Percentiles rank a stretch among this genome's conserved stretches.
Evolutionary conservation across 2,329 filamentous ascomycete species (phyloP).

Genomic region (Fusarium compactum): DNA sequence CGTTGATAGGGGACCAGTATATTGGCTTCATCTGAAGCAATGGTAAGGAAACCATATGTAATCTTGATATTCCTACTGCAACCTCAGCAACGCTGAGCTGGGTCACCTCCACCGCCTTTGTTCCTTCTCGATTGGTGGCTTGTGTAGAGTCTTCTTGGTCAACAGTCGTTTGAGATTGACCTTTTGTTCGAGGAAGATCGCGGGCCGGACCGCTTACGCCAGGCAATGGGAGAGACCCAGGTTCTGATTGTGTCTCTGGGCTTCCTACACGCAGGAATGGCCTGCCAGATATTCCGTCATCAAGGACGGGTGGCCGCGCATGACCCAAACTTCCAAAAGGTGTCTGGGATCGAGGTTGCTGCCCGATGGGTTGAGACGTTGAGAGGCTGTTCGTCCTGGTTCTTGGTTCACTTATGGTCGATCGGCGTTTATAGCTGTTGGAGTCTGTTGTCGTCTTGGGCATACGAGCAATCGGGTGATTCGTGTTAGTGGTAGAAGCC

Average conservation of each 20-base stretch:
- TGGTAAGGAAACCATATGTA: constrained; percentile 89
- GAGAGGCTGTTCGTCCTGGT: constrained; percentile 34
- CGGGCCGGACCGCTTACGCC: constrained; percentile 10
- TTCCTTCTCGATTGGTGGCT: constrained; percentile 13
- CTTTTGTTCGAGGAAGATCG: constrained; percentile 14
- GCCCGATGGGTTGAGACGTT: constrained; percentile 34
- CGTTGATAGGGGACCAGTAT: constrained; percentile 96
- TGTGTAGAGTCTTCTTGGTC: constrained; percentile 21
- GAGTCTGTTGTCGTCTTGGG: constrained; percentile 34
- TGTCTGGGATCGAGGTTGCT: constrained; percentile 40
- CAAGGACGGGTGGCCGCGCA: constrained; percentile 45
- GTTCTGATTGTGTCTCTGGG: constrained; percentile 46
- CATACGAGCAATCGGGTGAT: constrained; percentile 40
- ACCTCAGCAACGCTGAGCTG: constrained; percentile 65
- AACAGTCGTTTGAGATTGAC: constrained; percentile 1
- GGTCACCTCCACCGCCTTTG: constrained; percentile 11
- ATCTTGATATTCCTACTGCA: constrained; percentile 87
- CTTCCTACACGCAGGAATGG: constrained; percentile 64
- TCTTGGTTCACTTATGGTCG: constrained; percentile 27
- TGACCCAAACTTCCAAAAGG: constrained; percentile 40
- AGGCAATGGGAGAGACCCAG: constrained; percentile 20
- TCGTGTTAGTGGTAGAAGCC: constrained; percentile 27
- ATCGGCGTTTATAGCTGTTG: constrained; percentile 34
- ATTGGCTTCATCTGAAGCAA: constrained; percentile 92
- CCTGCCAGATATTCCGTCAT: constrained; percentile 67